Evolutionary conservation across 768 basidiomycete species (phyloP).

Genomic region (Mycena albidolilacea): DNA sequence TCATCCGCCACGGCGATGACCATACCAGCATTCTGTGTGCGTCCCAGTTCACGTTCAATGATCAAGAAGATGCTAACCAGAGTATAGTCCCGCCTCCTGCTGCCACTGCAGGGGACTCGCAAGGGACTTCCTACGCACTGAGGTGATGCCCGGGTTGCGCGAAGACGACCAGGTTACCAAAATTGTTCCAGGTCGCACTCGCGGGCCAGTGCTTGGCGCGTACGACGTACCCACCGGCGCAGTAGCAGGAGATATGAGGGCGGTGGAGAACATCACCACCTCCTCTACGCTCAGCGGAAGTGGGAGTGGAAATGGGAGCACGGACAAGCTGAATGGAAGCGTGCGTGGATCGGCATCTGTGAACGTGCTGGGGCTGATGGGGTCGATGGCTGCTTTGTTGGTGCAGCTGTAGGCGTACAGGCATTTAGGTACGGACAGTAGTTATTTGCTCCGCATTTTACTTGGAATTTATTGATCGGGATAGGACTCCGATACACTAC

Average conservation of each 20-base stretch:
- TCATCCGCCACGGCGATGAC: constrained; percentile 40
- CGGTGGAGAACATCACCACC: constrained; percentile 19
- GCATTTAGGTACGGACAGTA: no score
- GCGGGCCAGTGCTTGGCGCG: constrained; percentile 10
- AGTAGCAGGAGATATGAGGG: constrained; percentile 30
- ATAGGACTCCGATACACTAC: no score
- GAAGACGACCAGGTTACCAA: constrained; percentile 20
- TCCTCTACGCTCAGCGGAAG: no score
- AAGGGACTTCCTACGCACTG: constrained; percentile 15
- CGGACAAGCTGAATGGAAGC: no score
- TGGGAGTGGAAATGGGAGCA: no score
- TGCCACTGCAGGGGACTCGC: background rate
- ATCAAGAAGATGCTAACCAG: background rate
- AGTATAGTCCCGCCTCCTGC: background rate
- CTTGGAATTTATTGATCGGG: no score
- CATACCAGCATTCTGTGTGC: constrained; percentile 38
- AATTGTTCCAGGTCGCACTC: constrained; percentile 10
- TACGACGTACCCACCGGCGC: constrained; percentile 33
- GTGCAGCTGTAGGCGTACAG: no score
- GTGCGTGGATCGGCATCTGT: no score
- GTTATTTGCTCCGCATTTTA: no score
- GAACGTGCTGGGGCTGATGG: no score
- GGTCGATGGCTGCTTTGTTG: no score
- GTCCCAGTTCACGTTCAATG: background rate
- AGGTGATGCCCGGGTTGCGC: constrained; percentile 15